These are phyloP conservation scores for Phytopythium oedochilum DNA, from an alignment of 352 stramenopile genomes.

Conservation along the genomic window DNA sequence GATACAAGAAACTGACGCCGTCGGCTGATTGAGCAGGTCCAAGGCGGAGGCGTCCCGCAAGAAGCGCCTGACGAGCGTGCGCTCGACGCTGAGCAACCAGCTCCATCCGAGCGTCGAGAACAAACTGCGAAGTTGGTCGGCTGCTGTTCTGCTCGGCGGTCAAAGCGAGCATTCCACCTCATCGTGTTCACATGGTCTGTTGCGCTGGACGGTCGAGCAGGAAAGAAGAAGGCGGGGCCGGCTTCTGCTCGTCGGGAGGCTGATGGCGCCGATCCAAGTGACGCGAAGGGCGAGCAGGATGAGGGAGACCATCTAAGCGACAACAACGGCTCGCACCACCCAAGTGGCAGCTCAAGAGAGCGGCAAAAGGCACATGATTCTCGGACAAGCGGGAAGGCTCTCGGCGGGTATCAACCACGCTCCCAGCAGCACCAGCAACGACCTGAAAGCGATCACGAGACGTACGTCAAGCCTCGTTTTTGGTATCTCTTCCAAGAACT, in stretches of 20 bases:
- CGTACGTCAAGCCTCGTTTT: background rate
- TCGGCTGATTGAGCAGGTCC: constrained; percentile 23
- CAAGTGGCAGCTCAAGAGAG: background rate
- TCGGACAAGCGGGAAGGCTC: background rate
- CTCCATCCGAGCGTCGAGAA: constrained; percentile 53
- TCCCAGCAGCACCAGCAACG: background rate
- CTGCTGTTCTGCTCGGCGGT: background rate
- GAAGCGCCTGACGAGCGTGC: constrained; percentile 66
- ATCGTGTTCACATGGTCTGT: constrained; percentile 1
- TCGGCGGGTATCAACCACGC: background rate
- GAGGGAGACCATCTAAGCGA: constrained; percentile 2
- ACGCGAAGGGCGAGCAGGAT: background rate
- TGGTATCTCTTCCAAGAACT: too few species aligned
- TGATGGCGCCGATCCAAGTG: background rate
- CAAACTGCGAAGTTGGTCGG: constrained; percentile 59
- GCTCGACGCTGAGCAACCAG: constrained; percentile 76
- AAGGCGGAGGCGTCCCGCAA: constrained; percentile 65
- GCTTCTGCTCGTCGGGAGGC: constrained; percentile 17
- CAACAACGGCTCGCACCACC: constrained; percentile 23
- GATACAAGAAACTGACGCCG: background rate
- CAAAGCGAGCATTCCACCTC: background rate
- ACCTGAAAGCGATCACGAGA: constrained; percentile 6
- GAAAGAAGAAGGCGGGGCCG: constrained; percentile 25
- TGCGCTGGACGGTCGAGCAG: constrained; percentile 8
- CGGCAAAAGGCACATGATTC: background rate